Percentiles rank a stretch among this genome's conserved stretches.
phyloP scores from a whole-genome alignment of 495 filamentous ascomycete species.

The Mycothermus thermophilus region DNA sequence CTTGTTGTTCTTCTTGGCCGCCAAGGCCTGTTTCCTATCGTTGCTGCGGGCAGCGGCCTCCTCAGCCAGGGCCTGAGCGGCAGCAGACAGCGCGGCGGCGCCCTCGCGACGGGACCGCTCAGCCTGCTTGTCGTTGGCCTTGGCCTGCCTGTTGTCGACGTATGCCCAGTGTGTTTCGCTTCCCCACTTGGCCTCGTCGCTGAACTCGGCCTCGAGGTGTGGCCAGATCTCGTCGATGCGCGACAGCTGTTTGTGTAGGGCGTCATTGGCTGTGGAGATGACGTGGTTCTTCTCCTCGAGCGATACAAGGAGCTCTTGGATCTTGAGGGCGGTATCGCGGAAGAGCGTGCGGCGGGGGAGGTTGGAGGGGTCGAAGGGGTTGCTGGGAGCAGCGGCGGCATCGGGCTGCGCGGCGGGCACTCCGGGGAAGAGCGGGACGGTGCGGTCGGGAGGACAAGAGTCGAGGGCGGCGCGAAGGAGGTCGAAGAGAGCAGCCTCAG shows the following conservation, averaged over 20 bases:
- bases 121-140: constrained; percentile 39
- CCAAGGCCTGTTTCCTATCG: constrained; percentile 61
- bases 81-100: constrained; percentile 51
- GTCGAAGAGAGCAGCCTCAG: constrained; percentile 56
- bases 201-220: constrained; percentile 75
- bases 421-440: constrained; percentile 12
- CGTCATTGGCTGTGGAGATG: constrained; percentile 74
- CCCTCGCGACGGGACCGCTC: constrained; percentile 67
- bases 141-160: constrained; percentile 62
- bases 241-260: constrained; percentile 69
- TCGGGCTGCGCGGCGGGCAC: not conserved
- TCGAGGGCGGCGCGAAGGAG: constrained; percentile 54
- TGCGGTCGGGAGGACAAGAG: constrained; percentile 35
- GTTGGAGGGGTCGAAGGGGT: constrained; percentile 35
- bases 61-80: constrained; percentile 57
- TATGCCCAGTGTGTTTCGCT: constrained; percentile 94
- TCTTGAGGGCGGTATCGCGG: constrained; percentile 38
- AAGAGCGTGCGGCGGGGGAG: constrained; percentile 53
- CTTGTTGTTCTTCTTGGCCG: constrained; percentile 55
- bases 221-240: constrained; percentile 75
- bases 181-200: constrained; percentile 83
- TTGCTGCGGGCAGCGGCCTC: constrained; percentile 71
- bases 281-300: constrained; percentile 97
- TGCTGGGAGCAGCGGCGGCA: not conserved
- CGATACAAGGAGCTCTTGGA: constrained; percentile 66